These are phyloP conservation scores for Lepidium africanum DNA, from an alignment of 345 rosid genomes.

Conservation along the genomic window DNA sequence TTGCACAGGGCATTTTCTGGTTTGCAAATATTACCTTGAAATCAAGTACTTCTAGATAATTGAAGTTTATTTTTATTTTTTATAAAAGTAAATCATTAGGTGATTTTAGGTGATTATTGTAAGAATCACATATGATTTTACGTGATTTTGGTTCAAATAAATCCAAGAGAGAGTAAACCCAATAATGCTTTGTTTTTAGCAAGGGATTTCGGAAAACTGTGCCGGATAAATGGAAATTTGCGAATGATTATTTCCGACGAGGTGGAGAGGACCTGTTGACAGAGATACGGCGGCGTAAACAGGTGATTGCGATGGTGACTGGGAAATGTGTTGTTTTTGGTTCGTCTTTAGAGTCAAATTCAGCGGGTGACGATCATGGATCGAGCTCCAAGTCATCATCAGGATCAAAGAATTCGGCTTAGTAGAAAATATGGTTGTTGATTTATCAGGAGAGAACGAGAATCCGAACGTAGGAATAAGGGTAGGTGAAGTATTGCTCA, in stretches of 20 bases:
- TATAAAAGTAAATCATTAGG: too few species aligned
- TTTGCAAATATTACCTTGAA: too few species aligned
- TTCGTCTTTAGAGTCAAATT: constrained; percentile 5
- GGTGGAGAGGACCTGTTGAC: constrained; percentile 45
- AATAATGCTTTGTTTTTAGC: too few species aligned
- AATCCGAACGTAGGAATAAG: constrained; percentile 57
- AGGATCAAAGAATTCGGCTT: constrained; percentile 69
- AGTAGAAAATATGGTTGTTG: constrained; percentile 49
- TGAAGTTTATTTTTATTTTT: too few species aligned
- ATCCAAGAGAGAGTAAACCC: too few species aligned
- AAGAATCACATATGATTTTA: too few species aligned
- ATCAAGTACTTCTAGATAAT: too few species aligned
- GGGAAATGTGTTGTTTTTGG: constrained; percentile 26
- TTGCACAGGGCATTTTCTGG: too few species aligned
- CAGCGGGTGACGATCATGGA: constrained; percentile 61
- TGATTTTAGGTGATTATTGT: too few species aligned
- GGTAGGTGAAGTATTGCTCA: too few species aligned
- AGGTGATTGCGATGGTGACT: constrained; percentile 23
- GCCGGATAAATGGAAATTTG: constrained; percentile 81
- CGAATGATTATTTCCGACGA: constrained; percentile 57
- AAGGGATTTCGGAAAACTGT: constrained; percentile 74
- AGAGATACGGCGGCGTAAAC: constrained; percentile 53
- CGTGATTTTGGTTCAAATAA: too few species aligned
- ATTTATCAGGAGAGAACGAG: constrained; percentile 73
- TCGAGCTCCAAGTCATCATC: constrained; percentile 75